phyloP scores from a whole-genome alignment of 192 early-diverging fungal genomes.

The Neocallimastix lanati region DNA sequence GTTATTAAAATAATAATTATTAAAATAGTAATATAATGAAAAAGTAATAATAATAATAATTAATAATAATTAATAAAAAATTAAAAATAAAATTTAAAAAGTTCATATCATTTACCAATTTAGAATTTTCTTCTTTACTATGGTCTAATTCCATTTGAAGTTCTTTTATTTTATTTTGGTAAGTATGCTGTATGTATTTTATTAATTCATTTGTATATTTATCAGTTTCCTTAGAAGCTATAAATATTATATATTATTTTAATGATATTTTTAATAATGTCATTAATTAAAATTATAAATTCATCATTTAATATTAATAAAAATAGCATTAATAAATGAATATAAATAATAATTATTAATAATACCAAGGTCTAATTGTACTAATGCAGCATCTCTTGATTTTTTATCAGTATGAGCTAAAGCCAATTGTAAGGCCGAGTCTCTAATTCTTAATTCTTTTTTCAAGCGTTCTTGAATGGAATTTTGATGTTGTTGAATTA shows the following conservation, averaged over 20 bases:
- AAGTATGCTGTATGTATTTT: not conserved
- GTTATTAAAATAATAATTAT: no score
- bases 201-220: not conserved
- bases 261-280: no score
- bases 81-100: no score
- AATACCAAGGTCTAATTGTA: not conserved
- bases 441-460: not conserved
- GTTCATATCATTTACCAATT: not conserved
- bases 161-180: not conserved
- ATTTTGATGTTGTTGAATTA: not conserved
- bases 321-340: no score
- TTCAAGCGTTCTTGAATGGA: not conserved
- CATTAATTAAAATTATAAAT: no score
- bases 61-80: no score
- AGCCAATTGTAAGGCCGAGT: not conserved
- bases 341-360: no score
- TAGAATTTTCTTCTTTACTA: not conserved
- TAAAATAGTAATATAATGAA: no score
- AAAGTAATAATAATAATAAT: no score
- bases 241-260: no score
- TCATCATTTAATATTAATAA: no score
- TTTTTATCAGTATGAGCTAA: not conserved
- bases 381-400: not conserved
- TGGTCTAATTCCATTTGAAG: not conserved
- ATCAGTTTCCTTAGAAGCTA: not conserved